Percentiles rank a stretch among this genome's conserved stretches.
Evolutionary conservation across 352 stramenopile species (phyloP).

Genomic region (Globisporangium nagaii): DNA sequence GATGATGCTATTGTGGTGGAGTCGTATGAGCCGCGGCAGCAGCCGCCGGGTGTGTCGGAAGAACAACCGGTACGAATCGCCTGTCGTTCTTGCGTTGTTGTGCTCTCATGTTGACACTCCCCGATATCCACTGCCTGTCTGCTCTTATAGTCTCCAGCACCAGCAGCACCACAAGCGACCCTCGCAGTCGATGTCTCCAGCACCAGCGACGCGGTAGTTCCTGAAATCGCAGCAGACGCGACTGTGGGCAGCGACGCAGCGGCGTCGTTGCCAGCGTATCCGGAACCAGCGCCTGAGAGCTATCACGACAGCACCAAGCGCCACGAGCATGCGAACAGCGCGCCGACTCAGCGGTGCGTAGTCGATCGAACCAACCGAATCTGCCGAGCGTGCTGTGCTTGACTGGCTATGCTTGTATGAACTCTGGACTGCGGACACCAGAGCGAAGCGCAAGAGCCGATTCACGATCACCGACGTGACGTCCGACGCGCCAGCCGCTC

Average conservation of each 20-base stretch:
- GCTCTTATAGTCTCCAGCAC: background rate
- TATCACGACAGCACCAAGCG: background rate
- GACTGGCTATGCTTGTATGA: background rate
- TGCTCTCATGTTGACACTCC: background rate
- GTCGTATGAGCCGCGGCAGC: background rate
- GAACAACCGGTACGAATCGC: conserved; percentile 1
- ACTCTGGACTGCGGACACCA: too few relatives aligned
- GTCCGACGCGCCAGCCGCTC: conserved; percentile 49
- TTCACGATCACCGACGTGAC: conserved; percentile 84
- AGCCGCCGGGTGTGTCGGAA: background rate
- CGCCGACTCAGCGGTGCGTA: background rate
- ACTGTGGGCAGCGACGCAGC: background rate
- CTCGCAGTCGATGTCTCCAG: background rate
- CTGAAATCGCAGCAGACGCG: background rate
- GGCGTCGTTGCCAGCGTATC: background rate
- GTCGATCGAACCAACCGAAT: background rate
- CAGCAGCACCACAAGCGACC: background rate
- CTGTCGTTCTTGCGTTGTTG: background rate
- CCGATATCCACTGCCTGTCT: too few relatives aligned
- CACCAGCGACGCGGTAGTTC: background rate
- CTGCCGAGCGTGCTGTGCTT: background rate
- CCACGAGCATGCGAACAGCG: background rate
- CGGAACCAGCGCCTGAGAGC: background rate
- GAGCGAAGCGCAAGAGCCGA: conserved; percentile 71
- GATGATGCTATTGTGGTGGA: background rate